Evolutionary conservation across 345 rosid species (phyloP).

Genomic region (Leavenworthia alabamica): DNA sequence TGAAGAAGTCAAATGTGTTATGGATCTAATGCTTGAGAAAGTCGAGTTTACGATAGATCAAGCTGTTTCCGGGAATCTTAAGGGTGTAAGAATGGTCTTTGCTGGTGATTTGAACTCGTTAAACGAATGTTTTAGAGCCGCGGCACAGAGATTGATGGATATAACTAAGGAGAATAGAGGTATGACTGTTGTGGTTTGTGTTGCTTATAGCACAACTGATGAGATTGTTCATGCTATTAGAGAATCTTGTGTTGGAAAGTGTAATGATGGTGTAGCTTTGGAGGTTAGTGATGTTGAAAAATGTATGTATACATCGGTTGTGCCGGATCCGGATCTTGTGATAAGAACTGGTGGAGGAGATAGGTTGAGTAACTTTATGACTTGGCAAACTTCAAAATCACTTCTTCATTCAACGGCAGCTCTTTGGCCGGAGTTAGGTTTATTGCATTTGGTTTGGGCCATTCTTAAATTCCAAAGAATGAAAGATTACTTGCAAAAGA

Average conservation of each 20-base stretch:
- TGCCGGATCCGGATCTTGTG: conserved; percentile 62
- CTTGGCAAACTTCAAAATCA: conserved; percentile 52
- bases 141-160: conserved; percentile 53
- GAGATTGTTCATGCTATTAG: conserved; percentile 73
- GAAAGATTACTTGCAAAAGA: conserved; percentile 44
- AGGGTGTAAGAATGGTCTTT: conserved; percentile 45
- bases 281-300: conserved; percentile 41
- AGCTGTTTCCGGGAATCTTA: conserved; percentile 30
- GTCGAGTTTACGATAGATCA: conserved; percentile 4
- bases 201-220: conserved; percentile 55
- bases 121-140: conserved; percentile 34
- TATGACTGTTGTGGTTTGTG: conserved; percentile 37
- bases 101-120: conserved; percentile 36
- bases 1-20: conserved; percentile 54
- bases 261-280: conserved; percentile 10
- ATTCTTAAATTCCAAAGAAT: conserved; percentile 47
- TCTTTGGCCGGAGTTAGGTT: conserved; percentile 72
- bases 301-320: conserved; percentile 44
- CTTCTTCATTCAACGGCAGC: conserved; percentile 37
- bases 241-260: conserved; percentile 47
- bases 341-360: conserved; percentile 65
- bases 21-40: conserved; percentile 41
- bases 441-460: conserved; percentile 57
- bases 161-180: conserved; percentile 38
- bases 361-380: conserved; percentile 54